Percentiles rank a stretch among this genome's conserved stretches.
These are phyloP conservation scores for Tuber brumale DNA, from an alignment of 495 filamentous ascomycete species.

Conservation along the genomic window DNA sequence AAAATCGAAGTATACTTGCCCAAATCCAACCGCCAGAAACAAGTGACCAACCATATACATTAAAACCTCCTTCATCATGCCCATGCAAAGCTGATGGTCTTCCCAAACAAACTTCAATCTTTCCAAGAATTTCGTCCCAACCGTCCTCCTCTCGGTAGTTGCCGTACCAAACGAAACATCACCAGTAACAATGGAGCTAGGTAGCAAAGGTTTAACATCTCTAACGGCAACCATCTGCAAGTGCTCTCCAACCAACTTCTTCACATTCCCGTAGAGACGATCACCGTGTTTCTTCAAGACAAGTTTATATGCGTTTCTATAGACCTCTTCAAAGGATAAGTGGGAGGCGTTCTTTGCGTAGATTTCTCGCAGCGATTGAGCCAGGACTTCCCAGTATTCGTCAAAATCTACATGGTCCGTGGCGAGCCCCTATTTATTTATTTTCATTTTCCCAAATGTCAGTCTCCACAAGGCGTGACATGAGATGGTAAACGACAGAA, in stretches of 20 bases:
- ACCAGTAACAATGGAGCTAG: constrained; percentile 36
- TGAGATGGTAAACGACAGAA: constrained; percentile 5
- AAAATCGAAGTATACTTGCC: constrained; percentile 13
- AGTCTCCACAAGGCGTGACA: constrained; percentile 1
- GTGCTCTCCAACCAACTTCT: constrained; percentile 53
- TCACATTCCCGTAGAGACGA: constrained; percentile 72
- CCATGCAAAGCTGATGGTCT: constrained; percentile 86
- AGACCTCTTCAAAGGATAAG: constrained; percentile 91
- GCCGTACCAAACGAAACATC: constrained; percentile 49
- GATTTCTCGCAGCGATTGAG: constrained; percentile 71
- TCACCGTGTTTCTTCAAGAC: constrained; percentile 81
- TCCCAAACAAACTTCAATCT: constrained; percentile 73
- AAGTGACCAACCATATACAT: constrained; percentile 79
- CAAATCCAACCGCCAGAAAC: constrained; percentile 14
- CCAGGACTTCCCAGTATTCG: constrained; percentile 67
- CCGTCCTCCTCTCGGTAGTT: constrained; percentile 64
- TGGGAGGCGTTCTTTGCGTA: constrained; percentile 84
- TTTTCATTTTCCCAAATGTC: not conserved
- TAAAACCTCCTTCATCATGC: constrained; percentile 92
- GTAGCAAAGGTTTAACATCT: constrained; percentile 44
- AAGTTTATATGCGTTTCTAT: constrained; percentile 94
- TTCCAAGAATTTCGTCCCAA: constrained; percentile 75
- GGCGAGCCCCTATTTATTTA: constrained; percentile 49
- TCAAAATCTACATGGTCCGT: constrained; percentile 66
- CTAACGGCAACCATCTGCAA: constrained; percentile 31